These are phyloP conservation scores for Zymoseptoria crescenta DNA, from an alignment of 2,329 filamentous ascomycete genomes.

Conservation along the genomic window DNA sequence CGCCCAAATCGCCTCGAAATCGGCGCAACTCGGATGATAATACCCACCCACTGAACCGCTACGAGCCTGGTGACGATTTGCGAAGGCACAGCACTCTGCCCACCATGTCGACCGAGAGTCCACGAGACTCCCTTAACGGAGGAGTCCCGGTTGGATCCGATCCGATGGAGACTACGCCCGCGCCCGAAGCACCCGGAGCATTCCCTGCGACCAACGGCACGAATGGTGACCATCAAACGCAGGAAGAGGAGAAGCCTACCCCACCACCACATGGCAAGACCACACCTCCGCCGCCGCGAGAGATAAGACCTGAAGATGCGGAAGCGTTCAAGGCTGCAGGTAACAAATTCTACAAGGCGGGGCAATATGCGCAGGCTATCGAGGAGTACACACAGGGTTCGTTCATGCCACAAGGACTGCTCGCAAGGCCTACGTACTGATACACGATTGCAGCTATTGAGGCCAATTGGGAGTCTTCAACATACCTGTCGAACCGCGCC, in stretches of 20 bases:
- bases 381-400: constrained; percentile 91
- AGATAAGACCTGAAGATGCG: constrained; percentile 58
- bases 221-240: constrained; percentile 36
- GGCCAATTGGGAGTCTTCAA: constrained; percentile 74
- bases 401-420: constrained; percentile 17
- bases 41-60: constrained; percentile 71
- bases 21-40: constrained; percentile 45
- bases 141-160: constrained; percentile 16
- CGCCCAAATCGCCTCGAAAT: constrained; percentile 18
- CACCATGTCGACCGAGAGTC: constrained; percentile 13
- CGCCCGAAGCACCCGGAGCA: constrained; percentile 31
- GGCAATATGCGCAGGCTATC: constrained; percentile 80
- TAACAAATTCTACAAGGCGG: constrained; percentile 95
- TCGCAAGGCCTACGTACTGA: neutral
- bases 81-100: constrained; percentile 61
- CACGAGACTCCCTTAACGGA: constrained; percentile 15
- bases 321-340: constrained; percentile 87
- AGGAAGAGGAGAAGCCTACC: constrained; percentile 46
- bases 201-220: constrained; percentile 42
- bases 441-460: constrained; percentile 61
- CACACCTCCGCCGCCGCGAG: constrained; percentile 37
- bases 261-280: constrained; percentile 59
- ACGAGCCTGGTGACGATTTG: constrained; percentile 81
- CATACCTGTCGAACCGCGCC: constrained; percentile 89
- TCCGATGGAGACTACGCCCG: constrained; percentile 29